Percentiles rank a stretch among this genome's conserved stretches.
These are phyloP conservation scores for Citrullus colocynthis DNA, from an alignment of 306 rosid species.

Conservation along the genomic window DNA sequence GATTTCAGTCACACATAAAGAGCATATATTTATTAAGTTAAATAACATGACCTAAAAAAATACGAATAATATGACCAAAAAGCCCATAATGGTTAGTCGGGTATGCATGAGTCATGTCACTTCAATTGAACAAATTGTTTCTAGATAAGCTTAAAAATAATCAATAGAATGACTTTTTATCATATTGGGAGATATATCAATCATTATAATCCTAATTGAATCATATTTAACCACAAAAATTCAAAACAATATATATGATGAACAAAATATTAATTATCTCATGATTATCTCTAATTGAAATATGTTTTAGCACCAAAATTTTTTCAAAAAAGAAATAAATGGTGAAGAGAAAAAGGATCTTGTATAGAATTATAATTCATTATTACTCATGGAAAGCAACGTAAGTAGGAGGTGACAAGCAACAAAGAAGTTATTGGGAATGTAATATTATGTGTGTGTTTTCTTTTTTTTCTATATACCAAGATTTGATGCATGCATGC, in stretches of 20 bases:
- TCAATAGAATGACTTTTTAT: background rate
- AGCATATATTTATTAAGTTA: too few relatives aligned
- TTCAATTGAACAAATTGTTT: background rate
- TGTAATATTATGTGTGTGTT: background rate
- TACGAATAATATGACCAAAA: too few relatives aligned
- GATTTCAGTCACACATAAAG: background rate
- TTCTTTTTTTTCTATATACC: background rate
- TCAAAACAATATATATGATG: too few relatives aligned
- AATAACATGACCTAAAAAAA: background rate
- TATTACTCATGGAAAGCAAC: background rate
- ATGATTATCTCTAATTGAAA: too few relatives aligned
- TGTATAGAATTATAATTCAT: background rate
- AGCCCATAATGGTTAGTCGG: background rate
- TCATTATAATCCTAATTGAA: background rate
- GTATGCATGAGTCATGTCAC: background rate
- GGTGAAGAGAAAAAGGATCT: too few relatives aligned
- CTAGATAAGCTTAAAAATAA: background rate
- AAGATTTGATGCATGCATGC: constrained; percentile 7
- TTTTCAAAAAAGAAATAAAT: too few relatives aligned
- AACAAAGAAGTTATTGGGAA: background rate
- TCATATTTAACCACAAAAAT: background rate
- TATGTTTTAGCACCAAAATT: too few relatives aligned
- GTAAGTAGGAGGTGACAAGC: background rate
- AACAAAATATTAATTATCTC: too few relatives aligned
- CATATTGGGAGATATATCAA: background rate